Evolutionary conservation across 352 stramenopile species (phyloP), one percentile per base, ranked within the genome.

Genomic region (Globisporangium sylvaticum): DNA sequence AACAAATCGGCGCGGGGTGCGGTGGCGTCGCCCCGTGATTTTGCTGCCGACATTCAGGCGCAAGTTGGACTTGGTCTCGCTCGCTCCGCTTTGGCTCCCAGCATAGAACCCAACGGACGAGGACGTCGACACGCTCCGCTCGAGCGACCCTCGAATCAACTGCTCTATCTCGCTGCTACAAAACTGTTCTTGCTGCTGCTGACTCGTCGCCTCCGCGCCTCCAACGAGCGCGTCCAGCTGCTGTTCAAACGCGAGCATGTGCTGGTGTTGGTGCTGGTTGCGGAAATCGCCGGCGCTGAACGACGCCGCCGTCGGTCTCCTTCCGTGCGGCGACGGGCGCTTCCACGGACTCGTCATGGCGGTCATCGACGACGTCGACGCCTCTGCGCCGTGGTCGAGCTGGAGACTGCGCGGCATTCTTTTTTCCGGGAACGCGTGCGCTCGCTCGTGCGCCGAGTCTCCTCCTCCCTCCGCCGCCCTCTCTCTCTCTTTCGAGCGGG

Each of bases 1-100:
- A 31, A 90, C 84, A 46, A 92, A 92, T 39, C 85, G 84, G 2
- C 81, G 72, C 42, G 84, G 82, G 34, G 75, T 81, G 24, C 82
- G 78, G 46, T 78, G 75, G 22, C 84, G 85, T 18, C 84, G 78
- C 42, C 81, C 76, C 25, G 80, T 88, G 58, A 88, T 86, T 70
- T 88, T 88, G 46, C 39, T 52, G 31, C 34, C 29, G 14, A n/a
- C 22, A 31, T 53, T 53, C 58, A 54, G 9, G 22, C 48, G 55
- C 42, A 37, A 29, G 54, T 32, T 58, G 14, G 29, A 58, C 18
- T 55, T 52, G 25, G 31, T 32, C 27, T 56, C 54, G 29, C 42
- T 63, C 53, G 63, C 24, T 37, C 29, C 34, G 52, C 39, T 39
- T 44, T 60, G 63, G 14, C 53, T 58, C 27, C 39, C 60, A 5